These are phyloP conservation scores for Aspergillus calidoustus DNA, from an alignment of 2,329 filamentous ascomycete species.

Conservation along the genomic window DNA sequence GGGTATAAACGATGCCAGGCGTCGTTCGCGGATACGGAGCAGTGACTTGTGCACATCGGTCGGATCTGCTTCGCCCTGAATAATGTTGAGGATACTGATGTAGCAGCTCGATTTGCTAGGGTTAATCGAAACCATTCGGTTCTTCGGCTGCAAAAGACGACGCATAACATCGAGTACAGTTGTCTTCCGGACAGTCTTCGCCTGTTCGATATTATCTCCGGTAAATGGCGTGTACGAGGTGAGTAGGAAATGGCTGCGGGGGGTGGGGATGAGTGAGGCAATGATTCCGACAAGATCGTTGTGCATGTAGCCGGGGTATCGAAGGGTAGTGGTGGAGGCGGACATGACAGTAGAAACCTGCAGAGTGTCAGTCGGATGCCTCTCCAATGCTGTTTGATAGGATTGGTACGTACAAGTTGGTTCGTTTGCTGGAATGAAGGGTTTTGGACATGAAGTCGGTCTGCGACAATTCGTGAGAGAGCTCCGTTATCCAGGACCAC, in stretches of 20 bases:
- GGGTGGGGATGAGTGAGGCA: constrained; percentile 93
- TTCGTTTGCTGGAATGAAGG: constrained; percentile 98
- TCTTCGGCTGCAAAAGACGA: constrained; percentile 92
- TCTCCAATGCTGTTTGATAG: background rate
- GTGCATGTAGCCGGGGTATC: constrained; percentile 99
- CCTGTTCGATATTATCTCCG: constrained; percentile 92
- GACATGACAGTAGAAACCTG: constrained; percentile 96
- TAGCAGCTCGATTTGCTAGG: constrained; percentile 98
- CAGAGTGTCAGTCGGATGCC: constrained; percentile 7
- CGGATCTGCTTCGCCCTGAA: constrained; percentile 96
- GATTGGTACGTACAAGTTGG: constrained; percentile 68
- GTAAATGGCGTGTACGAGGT: constrained; percentile 98
- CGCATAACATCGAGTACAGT: constrained; percentile 98
- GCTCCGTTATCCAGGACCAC: constrained; percentile 95
- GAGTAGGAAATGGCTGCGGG: constrained; percentile 96
- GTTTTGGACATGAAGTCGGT: constrained; percentile 91
- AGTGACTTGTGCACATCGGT: constrained; percentile 98
- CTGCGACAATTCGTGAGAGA: constrained; percentile 88
- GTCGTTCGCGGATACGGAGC: constrained; percentile 90
- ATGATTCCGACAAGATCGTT: constrained; percentile 98
- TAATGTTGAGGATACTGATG: constrained; percentile 98
- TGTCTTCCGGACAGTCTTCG: constrained; percentile 96
- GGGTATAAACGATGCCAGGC: constrained; percentile 93
- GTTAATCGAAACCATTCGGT: constrained; percentile 96
- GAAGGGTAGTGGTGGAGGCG: constrained; percentile 91